A percentile compares a stretch with the other conserved stretches of the same genome.
Conservation (phyloP, 139 green algal species). For the Zygnema cylindricum region DNA sequence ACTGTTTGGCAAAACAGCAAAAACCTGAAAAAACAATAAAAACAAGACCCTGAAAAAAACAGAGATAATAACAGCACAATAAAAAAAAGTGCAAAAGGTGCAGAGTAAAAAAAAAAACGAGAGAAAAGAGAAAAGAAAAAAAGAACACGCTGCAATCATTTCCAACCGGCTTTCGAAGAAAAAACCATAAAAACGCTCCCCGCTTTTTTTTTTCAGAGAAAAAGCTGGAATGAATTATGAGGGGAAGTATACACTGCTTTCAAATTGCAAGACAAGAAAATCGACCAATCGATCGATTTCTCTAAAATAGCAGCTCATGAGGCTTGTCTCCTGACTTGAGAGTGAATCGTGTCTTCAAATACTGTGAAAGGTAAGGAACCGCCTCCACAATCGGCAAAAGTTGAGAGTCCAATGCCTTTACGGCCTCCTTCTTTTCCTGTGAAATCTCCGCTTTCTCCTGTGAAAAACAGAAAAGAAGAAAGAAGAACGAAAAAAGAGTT, state of each 20-base stretch:
- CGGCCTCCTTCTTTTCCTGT: constrained; percentile 84
- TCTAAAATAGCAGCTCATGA: constrained; percentile 94
- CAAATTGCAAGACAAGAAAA: neutral
- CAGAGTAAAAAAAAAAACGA: too few species aligned
- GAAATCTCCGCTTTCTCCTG: constrained; percentile 83
- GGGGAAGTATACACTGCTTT: neutral
- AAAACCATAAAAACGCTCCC: neutral
- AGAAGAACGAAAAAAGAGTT: neutral
- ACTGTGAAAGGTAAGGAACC: constrained; percentile 84
- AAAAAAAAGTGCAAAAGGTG: too few species aligned
- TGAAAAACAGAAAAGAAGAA: neutral
- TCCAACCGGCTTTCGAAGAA: neutral
- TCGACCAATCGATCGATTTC: neutral
- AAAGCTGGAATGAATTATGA: neutral
- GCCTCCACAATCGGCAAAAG: constrained; percentile 69
- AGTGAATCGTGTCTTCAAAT: constrained; percentile 90
- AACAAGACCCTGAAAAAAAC: too few species aligned
- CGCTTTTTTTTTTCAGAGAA: neutral
- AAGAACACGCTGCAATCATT: neutral
- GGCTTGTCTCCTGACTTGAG: constrained; percentile 88
- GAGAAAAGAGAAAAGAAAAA: neutral
- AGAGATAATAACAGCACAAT: too few species aligned
- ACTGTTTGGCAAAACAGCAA: too few species aligned
- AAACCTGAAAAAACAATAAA: too few species aligned
- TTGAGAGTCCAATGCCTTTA: constrained; percentile 88